Base-by-base conservation (phyloP, 73 alveolate species). In the Tetrahymena elliotti region DNA sequence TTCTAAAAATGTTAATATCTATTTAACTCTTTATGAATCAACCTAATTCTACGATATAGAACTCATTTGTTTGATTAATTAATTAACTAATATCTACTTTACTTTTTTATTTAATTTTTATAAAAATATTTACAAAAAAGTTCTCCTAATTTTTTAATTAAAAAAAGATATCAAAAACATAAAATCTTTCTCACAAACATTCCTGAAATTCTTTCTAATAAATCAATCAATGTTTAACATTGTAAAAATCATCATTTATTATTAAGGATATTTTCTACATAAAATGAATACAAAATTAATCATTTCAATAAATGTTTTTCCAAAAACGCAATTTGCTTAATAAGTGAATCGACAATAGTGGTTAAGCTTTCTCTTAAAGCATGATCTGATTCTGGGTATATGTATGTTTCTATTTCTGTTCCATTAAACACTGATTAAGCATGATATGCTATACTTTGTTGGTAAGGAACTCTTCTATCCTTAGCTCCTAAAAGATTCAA, bases 321-420 rank as follows among this genome's bases (percentile, higher is more conserved):
- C 11, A 84, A 22, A 38, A 84, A 84, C 11, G 37, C 0, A 1
- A 84, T 84, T 35, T 38, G 52, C 22, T 84, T 84, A 37, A 38
- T n/a, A 6, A 84, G 35, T 3, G 93, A 36, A 35, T 94, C 96
- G 33, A 34, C 84, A 33, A 88, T 68, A n/a, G 96, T 94, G 20
- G 84, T 36, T 33, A 94, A 9, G 33, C 93, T 35, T 22, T 94
- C 96, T 6, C 92, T 84, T 33, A 94, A 68, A 20, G 93, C 37
- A 47, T 94, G 96, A 33, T 94, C 95, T 16, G 96, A 92, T 83
- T 94, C 93, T 24, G 96, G 96, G 54, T 94, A 94, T 0, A 94
- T 94, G 92, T 94, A 94, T 15, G 96, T 94, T 88, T 94, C 82
- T 10, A 94, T 37, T 40, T 94, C 96, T 15, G 93, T 53, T 16